A percentile compares a stretch with the other conserved stretches of the same genome.
Evolutionary conservation across 768 basidiomycete genomes (phyloP).

Genomic region (Rhizopogon sp.): DNA sequence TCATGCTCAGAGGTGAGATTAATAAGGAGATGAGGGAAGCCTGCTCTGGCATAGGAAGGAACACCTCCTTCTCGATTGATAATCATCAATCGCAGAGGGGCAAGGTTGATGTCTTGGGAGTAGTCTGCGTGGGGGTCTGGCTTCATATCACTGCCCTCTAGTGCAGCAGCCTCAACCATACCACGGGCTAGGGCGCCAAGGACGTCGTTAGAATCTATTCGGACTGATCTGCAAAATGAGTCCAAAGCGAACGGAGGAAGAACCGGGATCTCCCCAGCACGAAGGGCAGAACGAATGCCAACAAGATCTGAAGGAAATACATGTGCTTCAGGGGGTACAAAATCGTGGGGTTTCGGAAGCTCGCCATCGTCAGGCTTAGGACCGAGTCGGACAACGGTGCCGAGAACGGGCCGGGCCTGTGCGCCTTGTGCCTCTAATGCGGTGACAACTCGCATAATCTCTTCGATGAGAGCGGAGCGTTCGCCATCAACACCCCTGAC

Average conservation of each 20-base stretch:
- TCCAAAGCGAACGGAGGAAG: constrained; percentile 91
- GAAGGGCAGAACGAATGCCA: constrained; percentile 82
- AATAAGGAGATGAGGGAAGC: constrained; percentile 92
- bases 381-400: constrained; percentile 79
- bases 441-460: constrained; percentile 80
- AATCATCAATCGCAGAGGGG: constrained; percentile 93
- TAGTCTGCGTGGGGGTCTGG: constrained; percentile 32
- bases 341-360: constrained; percentile 23
- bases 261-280: constrained; percentile 94
- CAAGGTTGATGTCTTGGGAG: constrained; percentile 69
- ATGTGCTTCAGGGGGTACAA: constrained; percentile 66
- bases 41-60: constrained; percentile 93
- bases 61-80: constrained; percentile 96
- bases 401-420: constrained; percentile 81
- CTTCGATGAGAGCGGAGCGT: constrained; percentile 61
- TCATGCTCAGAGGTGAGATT: constrained; percentile 86
- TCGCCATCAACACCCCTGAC: constrained; percentile 65
- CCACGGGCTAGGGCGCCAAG: constrained; percentile 83
- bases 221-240: constrained; percentile 80
- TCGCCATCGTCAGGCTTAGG: constrained; percentile 56
- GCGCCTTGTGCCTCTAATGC: constrained; percentile 84
- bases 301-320: constrained; percentile 76
- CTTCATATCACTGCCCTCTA: constrained; percentile 37
- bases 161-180: constrained; percentile 58
- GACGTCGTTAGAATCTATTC: constrained; percentile 84